A percentile compares a stretch with the other conserved stretches of the same genome.
Evolutionary conservation across 2,329 filamentous ascomycete species (phyloP).

Genomic region (Microdochium bolleyi): DNA sequence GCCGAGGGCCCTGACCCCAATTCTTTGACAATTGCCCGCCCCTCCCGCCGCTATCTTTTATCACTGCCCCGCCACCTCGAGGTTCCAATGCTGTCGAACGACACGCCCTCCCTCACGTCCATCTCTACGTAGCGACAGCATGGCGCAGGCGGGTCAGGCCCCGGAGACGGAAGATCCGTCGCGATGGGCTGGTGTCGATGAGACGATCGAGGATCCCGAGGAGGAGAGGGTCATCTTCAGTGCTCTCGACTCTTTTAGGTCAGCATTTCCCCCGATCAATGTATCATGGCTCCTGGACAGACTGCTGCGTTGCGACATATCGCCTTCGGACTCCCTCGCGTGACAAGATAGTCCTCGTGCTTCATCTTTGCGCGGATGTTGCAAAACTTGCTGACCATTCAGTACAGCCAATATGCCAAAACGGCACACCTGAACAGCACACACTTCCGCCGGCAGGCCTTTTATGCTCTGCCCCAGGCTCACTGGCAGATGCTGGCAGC

Average conservation of each 20-base stretch:
- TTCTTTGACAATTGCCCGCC: neutral
- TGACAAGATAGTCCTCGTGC: too few species aligned
- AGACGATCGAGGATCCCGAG: conserved; percentile 65
- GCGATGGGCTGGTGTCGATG: conserved; percentile 54
- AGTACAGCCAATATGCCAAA: conserved; percentile 69
- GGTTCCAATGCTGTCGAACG: neutral
- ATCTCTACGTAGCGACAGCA: neutral
- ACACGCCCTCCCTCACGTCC: neutral
- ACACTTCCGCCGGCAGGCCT: conserved; percentile 81
- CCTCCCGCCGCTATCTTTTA: neutral
- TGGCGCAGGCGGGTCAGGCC: conserved; percentile 7
- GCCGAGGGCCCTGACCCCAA: too few species aligned
- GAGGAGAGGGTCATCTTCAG: conserved; percentile 74
- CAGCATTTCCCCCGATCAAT: conserved; percentile 26
- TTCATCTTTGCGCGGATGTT: neutral
- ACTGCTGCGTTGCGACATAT: too few species aligned
- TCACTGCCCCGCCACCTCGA: neutral
- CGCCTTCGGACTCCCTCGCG: too few species aligned
- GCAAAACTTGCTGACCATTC: conserved; percentile 6
- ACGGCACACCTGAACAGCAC: conserved; percentile 85
- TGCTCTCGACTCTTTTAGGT: conserved; percentile 86
- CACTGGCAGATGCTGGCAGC: conserved; percentile 79
- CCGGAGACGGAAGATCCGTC: conserved; percentile 19
- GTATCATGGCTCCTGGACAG: too few species aligned
- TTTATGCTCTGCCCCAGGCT: conserved; percentile 78